Percentiles rank a stretch among this genome's conserved stretches.
phyloP scores from a whole-genome alignment of 805 yeast species.

The Candida vartiovaarae region DNA sequence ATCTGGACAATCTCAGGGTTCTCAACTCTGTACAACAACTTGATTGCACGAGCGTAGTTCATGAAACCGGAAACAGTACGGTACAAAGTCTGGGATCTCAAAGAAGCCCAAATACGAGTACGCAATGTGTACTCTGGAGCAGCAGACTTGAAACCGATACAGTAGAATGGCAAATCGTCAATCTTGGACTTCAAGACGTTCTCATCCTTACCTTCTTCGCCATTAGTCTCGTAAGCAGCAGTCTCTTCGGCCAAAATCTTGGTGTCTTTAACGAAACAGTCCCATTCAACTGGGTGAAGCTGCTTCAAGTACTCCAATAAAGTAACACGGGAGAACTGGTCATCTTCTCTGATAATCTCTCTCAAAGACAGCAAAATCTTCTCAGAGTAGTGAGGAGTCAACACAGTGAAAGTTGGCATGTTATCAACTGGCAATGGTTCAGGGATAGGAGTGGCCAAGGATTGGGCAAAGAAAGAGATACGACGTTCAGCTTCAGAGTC shows the following conservation, averaged over 20 bases:
- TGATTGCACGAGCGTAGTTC: slow-evolving; percentile 97
- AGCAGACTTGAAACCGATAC: slow-evolving; percentile 96
- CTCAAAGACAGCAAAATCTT: slow-evolving; percentile 88
- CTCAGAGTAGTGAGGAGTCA: slow-evolving; percentile 94
- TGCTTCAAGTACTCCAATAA: slow-evolving; percentile 90
- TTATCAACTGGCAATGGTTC: slow-evolving; percentile 99
- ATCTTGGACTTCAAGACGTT: slow-evolving; percentile 73
- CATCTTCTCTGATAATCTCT: slow-evolving; percentile 96
- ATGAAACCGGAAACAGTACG: slow-evolving; percentile 97
- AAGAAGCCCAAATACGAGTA: slow-evolving; percentile 97
- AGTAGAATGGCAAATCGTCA: slow-evolving; percentile 89
- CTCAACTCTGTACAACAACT: slow-evolving; percentile 88
- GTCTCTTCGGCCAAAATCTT: slow-evolving; percentile 93
- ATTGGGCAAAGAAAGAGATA: slow-evolving; percentile 98
- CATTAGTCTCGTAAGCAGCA: slow-evolving; percentile 54
- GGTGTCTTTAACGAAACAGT: slow-evolving; percentile 93
- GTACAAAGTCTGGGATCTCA: slow-evolving; percentile 93
- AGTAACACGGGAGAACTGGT: slow-evolving; percentile 91
- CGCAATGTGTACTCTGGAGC: slow-evolving; percentile 95
- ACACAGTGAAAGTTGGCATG: slow-evolving; percentile 98
- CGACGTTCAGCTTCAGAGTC: slow-evolving; percentile 99
- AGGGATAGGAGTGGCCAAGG: slow-evolving; percentile 96
- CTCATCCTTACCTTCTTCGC: slow-evolving; percentile 47
- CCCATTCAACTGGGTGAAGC: slow-evolving; percentile 96
- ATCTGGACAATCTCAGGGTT: slow-evolving; percentile 93